These are phyloP conservation scores for Phlebiopsis gigantea DNA, from an alignment of 768 basidiomycete species.

Conservation along the genomic window DNA sequence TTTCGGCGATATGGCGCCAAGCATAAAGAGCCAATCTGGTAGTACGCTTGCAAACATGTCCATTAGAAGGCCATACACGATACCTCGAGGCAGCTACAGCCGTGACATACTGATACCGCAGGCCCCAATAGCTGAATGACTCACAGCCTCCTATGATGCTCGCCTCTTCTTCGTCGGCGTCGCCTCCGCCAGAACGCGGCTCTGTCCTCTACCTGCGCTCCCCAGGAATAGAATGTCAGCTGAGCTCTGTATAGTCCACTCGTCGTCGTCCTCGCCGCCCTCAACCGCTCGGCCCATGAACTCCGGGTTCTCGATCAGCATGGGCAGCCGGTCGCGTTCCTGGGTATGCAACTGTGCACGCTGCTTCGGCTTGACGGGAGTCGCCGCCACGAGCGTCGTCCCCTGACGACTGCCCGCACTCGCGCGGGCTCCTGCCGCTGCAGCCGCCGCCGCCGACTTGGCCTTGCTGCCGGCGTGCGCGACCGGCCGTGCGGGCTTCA, in stretches of 20 bases:
- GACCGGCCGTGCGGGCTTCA: background rate
- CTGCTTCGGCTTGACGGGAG: constrained; percentile 38
- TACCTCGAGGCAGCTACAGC: too few species aligned
- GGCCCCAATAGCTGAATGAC: too few species aligned
- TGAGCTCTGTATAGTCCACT: constrained; percentile 21
- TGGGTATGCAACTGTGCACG: background rate
- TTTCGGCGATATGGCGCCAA: too few species aligned
- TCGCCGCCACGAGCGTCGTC: constrained; percentile 48
- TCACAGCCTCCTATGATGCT: too few species aligned
- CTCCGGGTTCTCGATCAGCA: background rate
- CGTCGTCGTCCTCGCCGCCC: constrained; percentile 21
- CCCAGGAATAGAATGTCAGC: constrained; percentile 17
- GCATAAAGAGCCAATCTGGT: too few species aligned
- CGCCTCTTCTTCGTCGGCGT: constrained; percentile 19
- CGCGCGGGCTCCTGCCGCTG: constrained; percentile 5
- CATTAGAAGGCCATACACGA: too few species aligned
- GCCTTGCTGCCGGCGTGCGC: background rate
- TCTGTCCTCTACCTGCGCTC: background rate
- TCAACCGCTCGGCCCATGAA: constrained; percentile 6
- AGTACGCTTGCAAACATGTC: too few species aligned
- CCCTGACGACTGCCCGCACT: constrained; percentile 19
- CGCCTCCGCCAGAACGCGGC: constrained; percentile 14
- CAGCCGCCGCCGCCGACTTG: background rate
- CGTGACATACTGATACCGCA: too few species aligned
- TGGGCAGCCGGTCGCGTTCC: background rate